Conservation (phyloP, 176 grass and related monocot genomes). For the Pontederia paniculata region DNA sequence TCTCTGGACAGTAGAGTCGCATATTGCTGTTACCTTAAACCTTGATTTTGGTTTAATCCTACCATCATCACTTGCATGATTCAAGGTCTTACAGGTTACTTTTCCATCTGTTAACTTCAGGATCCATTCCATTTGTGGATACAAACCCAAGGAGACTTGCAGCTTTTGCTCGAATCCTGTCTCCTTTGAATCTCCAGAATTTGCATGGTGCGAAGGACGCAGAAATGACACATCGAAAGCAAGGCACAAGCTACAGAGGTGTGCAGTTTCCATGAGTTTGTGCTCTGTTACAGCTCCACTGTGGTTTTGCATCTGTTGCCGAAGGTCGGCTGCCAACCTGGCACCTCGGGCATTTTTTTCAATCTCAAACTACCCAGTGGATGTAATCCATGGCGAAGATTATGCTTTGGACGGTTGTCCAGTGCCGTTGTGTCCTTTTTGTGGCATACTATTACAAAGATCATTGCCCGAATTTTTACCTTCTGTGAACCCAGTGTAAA, state of each 20-base stretch:
- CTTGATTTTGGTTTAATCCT: background rate
- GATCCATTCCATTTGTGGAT: slow-evolving; percentile 32
- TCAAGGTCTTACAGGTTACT: background rate
- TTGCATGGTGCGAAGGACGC: slow-evolving; percentile 33
- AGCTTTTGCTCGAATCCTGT: slow-evolving; percentile 47
- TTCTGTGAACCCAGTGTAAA: slow-evolving; percentile 37
- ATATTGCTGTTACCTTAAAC: too few relatives aligned
- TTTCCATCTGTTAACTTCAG: slow-evolving; percentile 20
- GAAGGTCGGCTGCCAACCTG: slow-evolving; percentile 36
- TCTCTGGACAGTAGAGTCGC: too few relatives aligned
- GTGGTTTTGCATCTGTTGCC: slow-evolving; percentile 61
- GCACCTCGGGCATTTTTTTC: slow-evolving; percentile 35
- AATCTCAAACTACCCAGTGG: slow-evolving; percentile 21
- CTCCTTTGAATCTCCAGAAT: slow-evolving; percentile 37
- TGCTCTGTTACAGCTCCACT: slow-evolving; percentile 33
- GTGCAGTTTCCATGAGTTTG: slow-evolving; percentile 45
- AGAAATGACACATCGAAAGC: slow-evolving; percentile 1
- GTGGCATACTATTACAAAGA: slow-evolving; percentile 51
- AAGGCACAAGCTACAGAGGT: slow-evolving; percentile 47
- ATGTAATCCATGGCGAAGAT: slow-evolving; percentile 9
- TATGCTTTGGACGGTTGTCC: background rate
- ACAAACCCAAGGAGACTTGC: slow-evolving; percentile 36
- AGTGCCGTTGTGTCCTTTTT: slow-evolving; percentile 42
- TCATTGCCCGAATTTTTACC: slow-evolving; percentile 44
- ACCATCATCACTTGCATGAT: background rate